Conservation (phyloP, 352 stramenopile species). For the Globisporangium paroecandrum region DNA sequence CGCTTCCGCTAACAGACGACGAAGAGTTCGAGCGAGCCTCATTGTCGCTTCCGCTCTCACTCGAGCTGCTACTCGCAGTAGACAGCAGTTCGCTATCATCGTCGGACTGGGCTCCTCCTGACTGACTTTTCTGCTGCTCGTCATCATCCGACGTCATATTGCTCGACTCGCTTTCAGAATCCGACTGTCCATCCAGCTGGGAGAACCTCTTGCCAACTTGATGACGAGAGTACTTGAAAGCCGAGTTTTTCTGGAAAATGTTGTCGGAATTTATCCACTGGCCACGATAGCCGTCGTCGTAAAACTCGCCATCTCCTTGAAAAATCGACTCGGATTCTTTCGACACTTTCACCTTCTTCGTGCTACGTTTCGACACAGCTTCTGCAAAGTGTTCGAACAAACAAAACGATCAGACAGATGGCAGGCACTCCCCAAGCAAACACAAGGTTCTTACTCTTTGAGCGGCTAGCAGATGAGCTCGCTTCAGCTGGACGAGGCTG, state of each 20-base stretch:
- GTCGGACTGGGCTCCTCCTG: slow-evolving; percentile 27
- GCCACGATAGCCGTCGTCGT: slow-evolving; percentile 14
- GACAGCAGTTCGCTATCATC: slow-evolving; percentile 37
- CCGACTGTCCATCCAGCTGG: slow-evolving; percentile 59
- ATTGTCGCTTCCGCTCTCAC: slow-evolving; percentile 56
- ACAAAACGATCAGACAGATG: neutral
- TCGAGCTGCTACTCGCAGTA: slow-evolving; percentile 49
- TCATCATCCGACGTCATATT: slow-evolving; percentile 48
- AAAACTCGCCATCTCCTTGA: slow-evolving; percentile 47
- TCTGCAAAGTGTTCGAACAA: slow-evolving; percentile 6
- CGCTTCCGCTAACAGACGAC: slow-evolving; percentile 31
- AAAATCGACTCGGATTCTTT: slow-evolving; percentile 26
- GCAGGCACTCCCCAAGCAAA: slow-evolving; percentile 1
- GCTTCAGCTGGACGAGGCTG: slow-evolving; percentile 23
- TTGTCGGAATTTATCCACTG: neutral
- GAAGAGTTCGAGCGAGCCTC: slow-evolving; percentile 37
- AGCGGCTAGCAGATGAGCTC: neutral
- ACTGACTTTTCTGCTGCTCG: slow-evolving; percentile 33
- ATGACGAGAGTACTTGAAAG: slow-evolving; percentile 27
- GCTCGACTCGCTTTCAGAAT: slow-evolving; percentile 53
- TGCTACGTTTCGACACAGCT: slow-evolving; percentile 8
- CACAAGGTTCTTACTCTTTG: neutral
- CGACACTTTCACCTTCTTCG: slow-evolving; percentile 26
- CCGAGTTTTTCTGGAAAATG: slow-evolving; percentile 40
- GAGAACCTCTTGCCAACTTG: slow-evolving; percentile 19